These are phyloP conservation scores for Ogataea sp. DNA, from an alignment of 805 yeast genomes.

Conservation along the genomic window DNA sequence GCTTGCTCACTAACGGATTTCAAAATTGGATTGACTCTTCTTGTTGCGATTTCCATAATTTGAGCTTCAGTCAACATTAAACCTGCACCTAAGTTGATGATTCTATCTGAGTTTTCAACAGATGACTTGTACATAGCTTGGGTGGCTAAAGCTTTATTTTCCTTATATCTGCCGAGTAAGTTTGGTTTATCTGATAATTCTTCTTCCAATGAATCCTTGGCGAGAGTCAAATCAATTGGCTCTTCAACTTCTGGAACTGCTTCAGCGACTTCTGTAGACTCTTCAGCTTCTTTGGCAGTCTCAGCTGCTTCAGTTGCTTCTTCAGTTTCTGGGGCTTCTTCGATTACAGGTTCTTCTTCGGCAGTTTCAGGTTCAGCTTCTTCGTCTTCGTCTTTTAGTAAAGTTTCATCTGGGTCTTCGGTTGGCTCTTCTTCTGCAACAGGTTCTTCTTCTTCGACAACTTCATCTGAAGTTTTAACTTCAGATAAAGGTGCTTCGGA, in stretches of 20 bases:
- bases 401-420: conserved; percentile 4
- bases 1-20: conserved; percentile 44
- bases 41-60: conserved; percentile 46
- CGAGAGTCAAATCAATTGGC: conserved; percentile 18
- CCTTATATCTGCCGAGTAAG: conserved; percentile 39
- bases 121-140: conserved; percentile 33
- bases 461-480: conserved; percentile 6
- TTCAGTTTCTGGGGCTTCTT: conserved; percentile 5
- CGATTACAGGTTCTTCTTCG: conserved; percentile 1
- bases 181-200: conserved; percentile 38
- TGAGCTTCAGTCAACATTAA: conserved; percentile 46
- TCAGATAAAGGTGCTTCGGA: conserved; percentile 7
- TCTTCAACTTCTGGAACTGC: conserved; percentile 17
- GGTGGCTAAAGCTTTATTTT: conserved; percentile 39
- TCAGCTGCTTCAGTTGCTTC: conserved; percentile 26
- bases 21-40: conserved; percentile 47
- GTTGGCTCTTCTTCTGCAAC: conserved; percentile 9
- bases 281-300: conserved; percentile 6
- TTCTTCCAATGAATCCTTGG: conserved; percentile 30
- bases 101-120: conserved; percentile 41
- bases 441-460: conserved; percentile 7
- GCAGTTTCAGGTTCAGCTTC: conserved; percentile 7
- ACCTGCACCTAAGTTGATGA: conserved; percentile 46
- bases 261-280: conserved; percentile 3
- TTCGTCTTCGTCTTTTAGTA: conserved; percentile 7